A percentile compares a stretch with the other conserved stretches of the same genome.
phyloP scores from a whole-genome alignment of 371 early-diverging fungal genomes.

The Mortierella polycephala region DNA sequence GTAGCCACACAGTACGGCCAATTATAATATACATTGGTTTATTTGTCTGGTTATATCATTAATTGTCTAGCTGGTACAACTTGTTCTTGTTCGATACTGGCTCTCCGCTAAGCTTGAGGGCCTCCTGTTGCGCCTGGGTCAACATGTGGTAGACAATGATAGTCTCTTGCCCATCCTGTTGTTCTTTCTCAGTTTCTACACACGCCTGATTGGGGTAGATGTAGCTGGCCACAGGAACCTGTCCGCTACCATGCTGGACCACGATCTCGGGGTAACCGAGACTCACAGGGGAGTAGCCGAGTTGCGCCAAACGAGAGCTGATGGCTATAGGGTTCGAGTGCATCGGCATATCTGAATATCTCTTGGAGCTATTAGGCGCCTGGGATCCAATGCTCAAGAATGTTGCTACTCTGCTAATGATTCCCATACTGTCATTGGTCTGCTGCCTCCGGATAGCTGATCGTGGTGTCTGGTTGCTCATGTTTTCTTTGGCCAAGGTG shows the following conservation, averaged over 20 bases:
- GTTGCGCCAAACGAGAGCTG: conserved; percentile 37
- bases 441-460: conserved; percentile 30
- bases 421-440: conserved; percentile 7
- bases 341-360: conserved; percentile 47
- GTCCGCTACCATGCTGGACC: conserved; percentile 44
- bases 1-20: too few species aligned
- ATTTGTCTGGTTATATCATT: background rate
- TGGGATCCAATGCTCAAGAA: conserved; percentile 16
- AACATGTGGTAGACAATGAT: conserved; percentile 40
- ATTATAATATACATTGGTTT: background rate
- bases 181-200: conserved; percentile 49
- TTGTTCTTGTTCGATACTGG: conserved; percentile 21
- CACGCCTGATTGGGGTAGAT: conserved; percentile 54
- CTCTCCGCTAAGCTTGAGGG: conserved; percentile 42
- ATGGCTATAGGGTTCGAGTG: conserved; percentile 42
- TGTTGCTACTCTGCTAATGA: conserved; percentile 16
- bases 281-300: conserved; percentile 43
- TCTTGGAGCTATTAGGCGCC: conserved; percentile 17
- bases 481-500: conserved; percentile 43
- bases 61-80: conserved; percentile 32
- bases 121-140: conserved; percentile 51
- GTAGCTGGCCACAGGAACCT: conserved; percentile 40
- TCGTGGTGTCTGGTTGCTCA: conserved; percentile 37
- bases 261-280: conserved; percentile 50
- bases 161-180: conserved; percentile 42